These are phyloP conservation scores for Aurantiochytrium sp. DNA, from an alignment of 108 stramenopile genomes.

Conservation along the genomic window DNA sequence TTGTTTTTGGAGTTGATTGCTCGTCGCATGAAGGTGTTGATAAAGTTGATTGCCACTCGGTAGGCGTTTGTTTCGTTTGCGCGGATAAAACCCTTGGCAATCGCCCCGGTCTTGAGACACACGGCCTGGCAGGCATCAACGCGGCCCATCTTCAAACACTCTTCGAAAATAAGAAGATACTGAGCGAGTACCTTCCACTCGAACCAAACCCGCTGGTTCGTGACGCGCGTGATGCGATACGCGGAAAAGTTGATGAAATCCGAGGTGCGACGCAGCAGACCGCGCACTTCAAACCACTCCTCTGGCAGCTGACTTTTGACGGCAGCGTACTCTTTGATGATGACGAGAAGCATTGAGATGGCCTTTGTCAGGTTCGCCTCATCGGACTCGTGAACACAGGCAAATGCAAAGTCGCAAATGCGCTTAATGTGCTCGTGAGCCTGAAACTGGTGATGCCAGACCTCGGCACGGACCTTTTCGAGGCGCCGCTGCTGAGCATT, in stretches of 20 bases:
- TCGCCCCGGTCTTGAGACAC: not conserved
- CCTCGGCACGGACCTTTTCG: not conserved
- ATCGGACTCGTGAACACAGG: not conserved
- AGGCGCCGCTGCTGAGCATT: not conserved
- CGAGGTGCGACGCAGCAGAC: not conserved
- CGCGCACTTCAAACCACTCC: not conserved
- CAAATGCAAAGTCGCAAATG: not conserved
- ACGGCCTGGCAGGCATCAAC: not conserved
- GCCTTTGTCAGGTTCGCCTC: not conserved
- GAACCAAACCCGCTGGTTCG: not conserved
- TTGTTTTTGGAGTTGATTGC: not conserved
- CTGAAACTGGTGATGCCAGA: constrained; percentile 10
- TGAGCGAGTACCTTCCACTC: constrained; percentile 1
- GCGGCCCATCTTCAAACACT: not conserved
- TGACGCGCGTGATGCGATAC: not conserved
- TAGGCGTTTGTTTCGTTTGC: not conserved
- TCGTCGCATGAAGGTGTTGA: constrained; percentile 13
- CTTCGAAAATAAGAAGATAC: not conserved
- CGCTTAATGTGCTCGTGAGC: constrained; percentile 9
- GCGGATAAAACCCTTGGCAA: not conserved
- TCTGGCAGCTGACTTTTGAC: not conserved
- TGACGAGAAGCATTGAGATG: not conserved
- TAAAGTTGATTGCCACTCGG: not conserved
- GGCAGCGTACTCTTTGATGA: not conserved
- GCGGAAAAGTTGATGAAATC: constrained; percentile 17